Conservation (phyloP, 176 grass and related monocot genomes). For the sorghum (Sorghum bicolor) region Sorghum_bicolor_NCBIv3 NC_012871.2:75819001-75819500, state of each 20-base stretch:
- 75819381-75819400: slow-evolving; percentile 8
- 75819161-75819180: slow-evolving; percentile 57
- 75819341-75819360: slow-evolving; percentile 26
- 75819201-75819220: slow-evolving; percentile 32
- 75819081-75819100: background rate
- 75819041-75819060: slow-evolving; percentile 3
- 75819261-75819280: slow-evolving; percentile 88
- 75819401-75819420: slow-evolving; percentile 11
- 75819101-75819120: slow-evolving; percentile 18
- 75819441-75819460: background rate
- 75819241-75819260: slow-evolving; percentile 79
- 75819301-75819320: slow-evolving; percentile 65
- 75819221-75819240: slow-evolving; percentile 32
- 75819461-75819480: slow-evolving; percentile 29
- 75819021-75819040: background rate
- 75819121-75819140: slow-evolving; percentile 52
- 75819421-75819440: slow-evolving; percentile 1
- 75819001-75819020: slow-evolving; percentile 31
- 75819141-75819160: slow-evolving; percentile 45
- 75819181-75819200: slow-evolving; percentile 42
- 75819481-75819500: slow-evolving; percentile 21
- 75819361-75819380: slow-evolving; percentile 31
- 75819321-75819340: slow-evolving; percentile 68
- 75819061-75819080: background rate
- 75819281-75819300: slow-evolving; percentile 72